Evolutionary conservation across 768 basidiomycete genomes (phyloP).

Genomic region (Glaciozyma antarctica): DNA sequence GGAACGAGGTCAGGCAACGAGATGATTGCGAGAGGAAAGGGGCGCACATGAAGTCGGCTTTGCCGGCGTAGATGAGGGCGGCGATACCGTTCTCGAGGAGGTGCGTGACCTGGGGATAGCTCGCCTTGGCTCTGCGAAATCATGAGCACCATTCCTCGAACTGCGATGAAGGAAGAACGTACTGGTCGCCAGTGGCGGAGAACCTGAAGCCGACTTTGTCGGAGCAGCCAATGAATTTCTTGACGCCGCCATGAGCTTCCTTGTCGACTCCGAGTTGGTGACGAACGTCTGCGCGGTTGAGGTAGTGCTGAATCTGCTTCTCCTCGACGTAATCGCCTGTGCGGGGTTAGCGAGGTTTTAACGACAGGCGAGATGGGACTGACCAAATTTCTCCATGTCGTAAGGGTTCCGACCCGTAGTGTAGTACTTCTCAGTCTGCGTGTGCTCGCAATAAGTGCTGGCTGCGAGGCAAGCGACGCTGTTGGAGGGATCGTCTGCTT

Average conservation of each 20-base stretch:
- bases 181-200: conserved; percentile 29
- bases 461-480: conserved; percentile 25
- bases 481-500: conserved; percentile 18
- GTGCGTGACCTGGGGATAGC: conserved; percentile 54
- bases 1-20: not conserved
- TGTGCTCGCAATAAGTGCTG: conserved; percentile 30
- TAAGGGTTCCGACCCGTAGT: conserved; percentile 60
- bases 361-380: no score
- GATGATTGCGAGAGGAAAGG: not conserved
- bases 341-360: no score
- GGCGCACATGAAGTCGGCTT: conserved; percentile 54
- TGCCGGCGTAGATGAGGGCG: conserved; percentile 72
- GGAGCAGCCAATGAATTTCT: conserved; percentile 30
- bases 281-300: conserved; percentile 28
- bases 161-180: not conserved
- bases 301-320: conserved; percentile 24
- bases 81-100: conserved; percentile 72
- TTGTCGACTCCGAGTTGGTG: conserved; percentile 31
- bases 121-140: conserved; percentile 2
- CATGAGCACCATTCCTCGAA: not conserved
- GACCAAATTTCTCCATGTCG: conserved; percentile 28
- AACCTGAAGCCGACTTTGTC: conserved; percentile 29
- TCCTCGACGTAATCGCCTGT: conserved; percentile 32
- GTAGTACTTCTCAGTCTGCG: conserved; percentile 26
- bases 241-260: conserved; percentile 23